Conservation (phyloP, 371 early-diverging fungal genomes). For the Parasitella parasitica region DNA sequence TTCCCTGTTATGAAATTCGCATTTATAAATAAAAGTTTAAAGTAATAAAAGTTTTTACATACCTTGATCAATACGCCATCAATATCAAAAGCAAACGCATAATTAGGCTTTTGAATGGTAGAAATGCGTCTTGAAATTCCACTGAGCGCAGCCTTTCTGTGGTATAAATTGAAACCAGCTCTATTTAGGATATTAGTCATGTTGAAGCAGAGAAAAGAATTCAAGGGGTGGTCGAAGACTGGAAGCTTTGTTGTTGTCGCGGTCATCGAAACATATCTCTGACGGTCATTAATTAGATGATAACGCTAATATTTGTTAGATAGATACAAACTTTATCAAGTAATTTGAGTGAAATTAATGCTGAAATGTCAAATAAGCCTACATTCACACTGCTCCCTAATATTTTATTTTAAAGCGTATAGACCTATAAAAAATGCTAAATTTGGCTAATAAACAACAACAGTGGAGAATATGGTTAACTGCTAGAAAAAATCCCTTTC, state of each 20-base stretch:
- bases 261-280: not conserved
- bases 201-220: not conserved
- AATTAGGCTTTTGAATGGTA: conserved; percentile 29
- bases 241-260: not conserved
- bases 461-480: no score
- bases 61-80: conserved; percentile 82
- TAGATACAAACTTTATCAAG: no score
- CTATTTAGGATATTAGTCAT: not conserved
- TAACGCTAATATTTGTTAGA: no score
- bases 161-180: not conserved
- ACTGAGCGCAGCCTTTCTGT: not conserved
- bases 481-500: no score
- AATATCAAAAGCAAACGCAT: conserved; percentile 76
- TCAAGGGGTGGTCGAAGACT: not conserved
- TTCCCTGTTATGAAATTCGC: conserved; percentile 36
- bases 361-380: no score
- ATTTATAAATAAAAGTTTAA: not conserved
- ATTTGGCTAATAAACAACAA: no score
- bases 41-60: not conserved
- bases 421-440: no score
- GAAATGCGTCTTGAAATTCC: conserved; percentile 6
- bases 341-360: no score
- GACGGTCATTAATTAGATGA: not conserved
- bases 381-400: no score
- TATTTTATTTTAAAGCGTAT: no score